Base-by-base conservation (phyloP, 345 rosid species). In the Triadica sebifera region DNA sequence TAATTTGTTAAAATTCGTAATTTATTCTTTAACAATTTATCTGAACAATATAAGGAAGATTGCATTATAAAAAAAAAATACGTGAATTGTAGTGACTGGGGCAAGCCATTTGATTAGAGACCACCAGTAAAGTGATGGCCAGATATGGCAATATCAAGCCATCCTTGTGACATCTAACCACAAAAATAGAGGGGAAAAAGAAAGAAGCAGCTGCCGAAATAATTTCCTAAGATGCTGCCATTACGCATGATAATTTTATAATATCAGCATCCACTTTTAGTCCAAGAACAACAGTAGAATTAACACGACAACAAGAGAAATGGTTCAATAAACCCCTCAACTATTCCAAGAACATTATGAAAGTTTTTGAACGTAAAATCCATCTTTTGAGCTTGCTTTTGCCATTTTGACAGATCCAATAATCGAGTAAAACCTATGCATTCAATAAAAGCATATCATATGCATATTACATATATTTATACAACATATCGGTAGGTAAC, bases 401-500 rank as follows among this genome's bases (percentile, higher is more conserved):
- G 19, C 7, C 9, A 16, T 69, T 19, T 69, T 52, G 45, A 37
- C 72, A 67, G n/a, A 12, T 13, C 16, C 43, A 25, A 0, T 5
- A 58, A 58, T 43, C 9, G 10, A 43, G 8, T 1, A 43, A 29
- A 29, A 29, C 34, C 34, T 43, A 43, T 43, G 47, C 45, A 41
- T 41, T 41, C 0, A 41, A 8, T 41, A 8, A 41, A 25, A 65
- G 47, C n/a, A n/a, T n/a, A n/a, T n/a, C n/a, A n/a, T n/a, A n/a
- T n/a, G n/a, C 34, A 29, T 29, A 29, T 29, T 29, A 29, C 1
- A 29, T 29, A 29, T 60, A 24, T 68, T 75, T 75, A 79, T 16
- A 74, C 78, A 46, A 79, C 82, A 58, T 70, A 79, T 46, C 82
- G 75, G 24, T 79, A 79, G 20, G 82, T 79, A 15, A 79, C 63